phyloP scores from a whole-genome alignment of 371 early-diverging fungal species.

The Parasitella parasitica region DNA sequence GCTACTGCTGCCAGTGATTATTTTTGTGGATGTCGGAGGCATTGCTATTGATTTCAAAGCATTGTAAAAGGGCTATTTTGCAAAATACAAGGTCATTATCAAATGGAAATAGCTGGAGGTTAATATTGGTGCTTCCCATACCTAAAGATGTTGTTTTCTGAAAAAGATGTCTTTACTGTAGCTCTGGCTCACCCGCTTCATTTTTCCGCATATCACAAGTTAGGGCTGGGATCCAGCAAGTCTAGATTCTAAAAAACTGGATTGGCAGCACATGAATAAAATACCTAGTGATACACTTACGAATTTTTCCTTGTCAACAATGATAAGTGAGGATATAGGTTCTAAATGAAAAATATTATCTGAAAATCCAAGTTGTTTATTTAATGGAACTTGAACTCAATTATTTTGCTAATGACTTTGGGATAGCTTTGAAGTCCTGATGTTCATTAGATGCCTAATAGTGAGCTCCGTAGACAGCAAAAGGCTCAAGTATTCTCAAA shows the following conservation, averaged over 20 bases:
- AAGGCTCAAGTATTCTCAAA: too few relatives aligned
- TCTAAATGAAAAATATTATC: conserved; percentile 77
- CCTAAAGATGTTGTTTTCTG: neutral
- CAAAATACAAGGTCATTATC: conserved; percentile 87
- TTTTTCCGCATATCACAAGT: conserved; percentile 76
- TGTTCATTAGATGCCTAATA: conserved; percentile 78
- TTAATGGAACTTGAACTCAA: conserved; percentile 70
- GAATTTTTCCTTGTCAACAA: conserved; percentile 10
- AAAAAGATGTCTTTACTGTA: conserved; percentile 46
- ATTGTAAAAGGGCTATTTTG: conserved; percentile 49
- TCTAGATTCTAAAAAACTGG: conserved; percentile 60
- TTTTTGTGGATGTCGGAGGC: neutral
- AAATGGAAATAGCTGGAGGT: conserved; percentile 79
- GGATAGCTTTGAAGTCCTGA: conserved; percentile 67
- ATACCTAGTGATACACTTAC: too few relatives aligned
- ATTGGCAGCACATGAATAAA: neutral
- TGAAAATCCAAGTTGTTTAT: conserved; percentile 83
- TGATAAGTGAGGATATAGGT: conserved; percentile 30
- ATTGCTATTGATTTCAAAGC: neutral
- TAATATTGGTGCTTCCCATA: conserved; percentile 32
- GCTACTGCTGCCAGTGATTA: conserved; percentile 4
- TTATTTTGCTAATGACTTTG: conserved; percentile 70
- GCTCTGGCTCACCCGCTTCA: conserved; percentile 62
- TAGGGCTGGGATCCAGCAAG: conserved; percentile 67
- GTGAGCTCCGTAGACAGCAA: conserved; percentile 78